Evolutionary conservation across 2,329 filamentous ascomycete species (phyloP), one percentile per base, ranked within the genome.

Genomic region (Eutypa lata): DNA sequence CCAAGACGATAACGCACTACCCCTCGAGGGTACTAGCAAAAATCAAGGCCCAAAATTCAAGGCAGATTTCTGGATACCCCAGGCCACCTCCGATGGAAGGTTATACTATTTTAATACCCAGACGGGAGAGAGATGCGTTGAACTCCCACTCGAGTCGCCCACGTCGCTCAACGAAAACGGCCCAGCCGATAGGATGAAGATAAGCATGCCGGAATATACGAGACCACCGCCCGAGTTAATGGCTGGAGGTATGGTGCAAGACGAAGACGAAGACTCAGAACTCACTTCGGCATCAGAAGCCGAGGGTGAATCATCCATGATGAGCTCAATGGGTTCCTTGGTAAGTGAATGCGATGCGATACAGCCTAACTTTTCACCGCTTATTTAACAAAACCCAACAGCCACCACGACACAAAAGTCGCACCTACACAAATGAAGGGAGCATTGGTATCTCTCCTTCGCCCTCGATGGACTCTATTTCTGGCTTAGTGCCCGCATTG

Each of bases 61-160:
- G 62, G 91, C 93, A 45, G 93, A 95, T 60, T 99, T 96, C 68
- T 99, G 94, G 94, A 96, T 99, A 61, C 94, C 94, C 18, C 94
- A 99, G 75, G 94, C 92, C 14, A 99, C 94, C 0, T 84, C 90
- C 1, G 92, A 97, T 68, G 94, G 94, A 50, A 83, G 92, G 52
- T 74, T 99, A 22, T 99, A 95, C 73, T 99, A 97, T 74, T 97
- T 96, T 80, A 99, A 99, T 71, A 97, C 93, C 57, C 86, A 97
- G 75, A 99, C 94, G 0, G 92, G 93, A 51, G 91, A 95, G 65
- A 95, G 90, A 67, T 95, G 90, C 57, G 94, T 92, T 84, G 94
- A 99, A 68, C 76, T 99, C 55, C 94, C 94, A 2, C 79, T 99
- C 24, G 94, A 99, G 69, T 93, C 93, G 16, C 92, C 94, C 1